Percentiles rank a stretch among this genome's conserved stretches.
Conservation (phyloP, 2,329 filamentous ascomycete genomes). For the Ceratocystis cacaofunesta region DNA sequence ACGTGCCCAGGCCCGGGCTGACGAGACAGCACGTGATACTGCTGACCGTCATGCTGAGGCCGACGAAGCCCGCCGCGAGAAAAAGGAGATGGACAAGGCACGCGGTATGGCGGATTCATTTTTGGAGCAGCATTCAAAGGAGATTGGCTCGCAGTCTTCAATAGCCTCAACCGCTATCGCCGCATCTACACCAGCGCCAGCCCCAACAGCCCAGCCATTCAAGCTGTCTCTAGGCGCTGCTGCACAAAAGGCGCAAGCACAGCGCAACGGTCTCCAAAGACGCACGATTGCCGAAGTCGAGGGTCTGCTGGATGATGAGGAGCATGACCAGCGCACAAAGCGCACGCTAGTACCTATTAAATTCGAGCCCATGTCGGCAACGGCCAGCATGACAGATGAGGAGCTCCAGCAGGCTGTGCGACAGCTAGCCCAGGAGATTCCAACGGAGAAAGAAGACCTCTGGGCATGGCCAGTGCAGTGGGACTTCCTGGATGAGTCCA, state of each 20-base stretch:
- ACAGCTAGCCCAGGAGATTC: constrained; percentile 78
- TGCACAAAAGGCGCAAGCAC: constrained; percentile 54
- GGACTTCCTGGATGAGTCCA: constrained; percentile 70
- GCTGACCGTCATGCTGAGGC: constrained; percentile 65
- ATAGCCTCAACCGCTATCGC: neutral
- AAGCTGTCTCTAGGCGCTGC: constrained; percentile 86
- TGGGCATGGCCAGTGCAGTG: constrained; percentile 92
- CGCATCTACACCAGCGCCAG: constrained; percentile 22
- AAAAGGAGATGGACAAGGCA: constrained; percentile 61
- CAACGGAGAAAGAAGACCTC: constrained; percentile 67
- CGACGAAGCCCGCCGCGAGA: constrained; percentile 54
- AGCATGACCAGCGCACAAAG: constrained; percentile 56
- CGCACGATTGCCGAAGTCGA: constrained; percentile 89
- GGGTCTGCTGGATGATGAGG: constrained; percentile 86
- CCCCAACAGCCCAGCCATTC: constrained; percentile 57
- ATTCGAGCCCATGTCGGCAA: constrained; percentile 53
- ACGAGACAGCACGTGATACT: constrained; percentile 68
- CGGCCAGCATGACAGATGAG: constrained; percentile 60
- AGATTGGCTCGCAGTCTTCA: constrained; percentile 34
- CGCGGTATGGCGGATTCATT: constrained; percentile 81
- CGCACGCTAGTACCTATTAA: constrained; percentile 70
- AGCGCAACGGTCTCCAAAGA: constrained; percentile 41
- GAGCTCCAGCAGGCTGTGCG: constrained; percentile 71
- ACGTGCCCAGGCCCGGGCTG: constrained; percentile 54
- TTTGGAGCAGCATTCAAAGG: constrained; percentile 67